Percentiles rank a stretch among this genome's conserved stretches.
Conservation (phyloP, 345 rosid genomes). For the Schrenkiella parvula region DNA sequence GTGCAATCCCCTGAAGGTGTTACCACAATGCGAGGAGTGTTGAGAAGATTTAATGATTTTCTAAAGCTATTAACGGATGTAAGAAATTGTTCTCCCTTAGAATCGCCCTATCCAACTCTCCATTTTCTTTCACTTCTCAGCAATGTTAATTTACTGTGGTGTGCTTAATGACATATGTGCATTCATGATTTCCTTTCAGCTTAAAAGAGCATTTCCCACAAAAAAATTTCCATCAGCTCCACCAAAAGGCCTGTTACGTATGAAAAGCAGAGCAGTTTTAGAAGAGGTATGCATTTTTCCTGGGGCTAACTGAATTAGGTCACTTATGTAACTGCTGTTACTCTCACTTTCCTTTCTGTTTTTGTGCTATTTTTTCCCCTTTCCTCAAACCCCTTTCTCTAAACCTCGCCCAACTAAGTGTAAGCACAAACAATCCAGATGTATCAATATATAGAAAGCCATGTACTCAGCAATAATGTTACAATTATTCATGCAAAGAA, state of each 20-base stretch:
- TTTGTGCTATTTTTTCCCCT: not conserved
- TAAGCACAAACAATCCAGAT: not conserved
- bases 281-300: slow-evolving; percentile 71
- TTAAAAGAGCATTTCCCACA: slow-evolving; percentile 71
- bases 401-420: not conserved
- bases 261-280: slow-evolving; percentile 83
- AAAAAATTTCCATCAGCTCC: slow-evolving; percentile 86
- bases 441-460: slow-evolving; percentile 4
- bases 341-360: not conserved
- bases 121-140: not conserved
- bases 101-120: not conserved
- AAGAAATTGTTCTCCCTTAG: slow-evolving; percentile 30
- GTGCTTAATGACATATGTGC: slow-evolving; percentile 3
- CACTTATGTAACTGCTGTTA: slow-evolving; percentile 7
- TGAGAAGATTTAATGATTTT: slow-evolving; percentile 96
- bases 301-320: not conserved
- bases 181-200: slow-evolving; percentile 46
- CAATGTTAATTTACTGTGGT: not conserved
- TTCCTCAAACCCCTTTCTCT: not conserved
- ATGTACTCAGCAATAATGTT: not conserved
- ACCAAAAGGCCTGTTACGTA: slow-evolving; percentile 85
- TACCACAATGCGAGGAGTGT: slow-evolving; percentile 57
- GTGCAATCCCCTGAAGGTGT: slow-evolving; percentile 87
- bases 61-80: slow-evolving; percentile 82
- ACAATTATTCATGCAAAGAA: slow-evolving; percentile 1